These are phyloP conservation scores for Pichia terricola DNA, from an alignment of 1,139 yeast genomes.

Conservation along the genomic window DNA sequence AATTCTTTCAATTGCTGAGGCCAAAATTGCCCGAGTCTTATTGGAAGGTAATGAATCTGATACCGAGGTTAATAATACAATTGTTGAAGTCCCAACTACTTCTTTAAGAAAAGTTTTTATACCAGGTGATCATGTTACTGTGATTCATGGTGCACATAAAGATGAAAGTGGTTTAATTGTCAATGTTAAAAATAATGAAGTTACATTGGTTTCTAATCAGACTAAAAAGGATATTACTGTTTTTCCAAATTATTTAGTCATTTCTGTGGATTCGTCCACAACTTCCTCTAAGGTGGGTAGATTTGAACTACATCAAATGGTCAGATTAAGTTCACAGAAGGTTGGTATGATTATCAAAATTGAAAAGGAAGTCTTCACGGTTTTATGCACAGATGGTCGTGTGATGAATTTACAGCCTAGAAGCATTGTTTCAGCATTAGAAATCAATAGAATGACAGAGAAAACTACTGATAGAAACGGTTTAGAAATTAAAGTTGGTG, in stretches of 20 bases:
- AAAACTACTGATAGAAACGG: constrained; percentile 87
- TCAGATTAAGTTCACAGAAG: constrained; percentile 74
- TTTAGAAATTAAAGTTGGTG: constrained; percentile 77
- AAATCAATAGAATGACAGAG: constrained; percentile 54
- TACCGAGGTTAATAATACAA: constrained; percentile 30
- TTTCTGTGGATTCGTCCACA: constrained; percentile 65
- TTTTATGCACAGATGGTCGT: constrained; percentile 81
- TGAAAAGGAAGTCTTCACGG: constrained; percentile 74
- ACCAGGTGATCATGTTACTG: constrained; percentile 94
- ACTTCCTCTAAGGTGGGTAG: constrained; percentile 53
- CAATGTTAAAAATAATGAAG: constrained; percentile 71
- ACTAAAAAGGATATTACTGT: constrained; percentile 83
- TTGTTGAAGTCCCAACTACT: constrained; percentile 65
- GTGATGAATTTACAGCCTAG: constrained; percentile 63
- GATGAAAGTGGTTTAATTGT: constrained; percentile 96
- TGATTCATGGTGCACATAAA: constrained; percentile 80
- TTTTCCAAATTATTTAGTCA: constrained; percentile 78
- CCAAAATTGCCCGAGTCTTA: constrained; percentile 52
- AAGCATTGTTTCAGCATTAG: constrained; percentile 68
- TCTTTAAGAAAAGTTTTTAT: constrained; percentile 78
- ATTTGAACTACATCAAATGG: constrained; percentile 82
- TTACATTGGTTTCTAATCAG: constrained; percentile 82
- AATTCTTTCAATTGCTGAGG: constrained; percentile 57
- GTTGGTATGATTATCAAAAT: constrained; percentile 89
- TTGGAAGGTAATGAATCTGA: constrained; percentile 41